Conservation (phyloP, 345 rosid species). For the Eutrema yunnanense region DNA sequence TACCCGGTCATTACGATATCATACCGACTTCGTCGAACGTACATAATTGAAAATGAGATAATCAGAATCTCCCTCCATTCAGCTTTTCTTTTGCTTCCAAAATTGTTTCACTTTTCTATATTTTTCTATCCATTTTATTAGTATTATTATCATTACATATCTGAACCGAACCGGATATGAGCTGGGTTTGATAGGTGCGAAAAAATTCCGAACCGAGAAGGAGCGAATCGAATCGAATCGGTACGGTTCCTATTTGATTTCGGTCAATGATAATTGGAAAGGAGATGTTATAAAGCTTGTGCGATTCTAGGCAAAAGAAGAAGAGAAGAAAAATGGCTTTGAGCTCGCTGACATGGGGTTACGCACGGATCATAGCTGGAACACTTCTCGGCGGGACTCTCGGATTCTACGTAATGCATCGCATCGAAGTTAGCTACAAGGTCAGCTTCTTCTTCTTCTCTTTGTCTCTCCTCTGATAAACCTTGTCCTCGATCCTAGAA, state of each 20-base stretch:
- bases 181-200: neutral
- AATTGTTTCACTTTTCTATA: neutral
- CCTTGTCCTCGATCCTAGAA: neutral
- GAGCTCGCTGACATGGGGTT: constrained; percentile 59
- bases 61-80: neutral
- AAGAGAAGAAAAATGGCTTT: constrained; percentile 32
- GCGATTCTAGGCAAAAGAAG: neutral
- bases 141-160: neutral
- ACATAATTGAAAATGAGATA: neutral
- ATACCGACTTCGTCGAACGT: neutral
- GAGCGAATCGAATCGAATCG: neutral
- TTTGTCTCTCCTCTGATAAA: neutral
- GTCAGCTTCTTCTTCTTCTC: constrained; percentile 19
- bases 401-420: constrained; percentile 89
- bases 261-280: neutral
- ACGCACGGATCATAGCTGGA: constrained; percentile 67
- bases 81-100: neutral
- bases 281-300: neutral
- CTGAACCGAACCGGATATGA: neutral
- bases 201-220: neutral
- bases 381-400: constrained; percentile 70
- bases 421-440: constrained; percentile 70
- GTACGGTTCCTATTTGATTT: neutral
- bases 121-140: no score
- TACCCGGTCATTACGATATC: neutral